Base-by-base conservation (phyloP, 2,329 filamentous ascomycete genomes). In the Alternaria ventricosa region DNA sequence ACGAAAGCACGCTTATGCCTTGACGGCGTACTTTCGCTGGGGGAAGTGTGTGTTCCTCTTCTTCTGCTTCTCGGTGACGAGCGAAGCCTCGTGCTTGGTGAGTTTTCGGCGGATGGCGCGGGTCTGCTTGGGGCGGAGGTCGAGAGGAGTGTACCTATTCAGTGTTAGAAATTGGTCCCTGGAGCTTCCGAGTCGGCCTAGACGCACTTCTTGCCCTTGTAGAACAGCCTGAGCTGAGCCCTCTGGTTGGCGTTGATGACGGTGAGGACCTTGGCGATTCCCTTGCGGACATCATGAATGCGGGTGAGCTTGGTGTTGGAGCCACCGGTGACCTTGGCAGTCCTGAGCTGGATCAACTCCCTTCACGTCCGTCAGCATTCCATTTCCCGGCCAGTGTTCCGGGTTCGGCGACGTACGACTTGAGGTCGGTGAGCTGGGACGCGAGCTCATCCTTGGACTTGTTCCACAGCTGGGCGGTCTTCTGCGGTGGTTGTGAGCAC, bases 191-290 rank as follows among this genome's bases (percentile, higher is more conserved):
- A 27, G 55, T 50, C 50, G 47, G 61, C 53, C 51, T 59, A 41
- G 55, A 78, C 77, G 71, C 70, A 79, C 89, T 97, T 98, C 93
- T 98, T 98, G 91, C 92, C 92, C 90, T 97, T 96, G 91, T 99
- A 99, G 92, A 98, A 98, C 76, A 98, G 89, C 66, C 78, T 75
- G 64, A 99, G 93, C 87, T 98, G 94, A 76, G 93, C 88, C 84
- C 96, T 92, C 89, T 99, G 96, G 90, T 97, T 98, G 86, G 94
- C 92, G 90, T 98, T 99, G 91, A 99, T 97, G 87, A 99, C 89
- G 85, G 96, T 99, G 80, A 99, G 91, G 86, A 97, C 93, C 82
- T 95, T 94, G 82, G 96, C 96, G 86, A 99, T 97, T 65, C 94
- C 97, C 90, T 99, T 99, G 89, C 96, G 94, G 84, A 99, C 89